Base-by-base conservation (phyloP, 2,329 filamentous ascomycete genomes). In the Pseudodiploospora longispora region DNA sequence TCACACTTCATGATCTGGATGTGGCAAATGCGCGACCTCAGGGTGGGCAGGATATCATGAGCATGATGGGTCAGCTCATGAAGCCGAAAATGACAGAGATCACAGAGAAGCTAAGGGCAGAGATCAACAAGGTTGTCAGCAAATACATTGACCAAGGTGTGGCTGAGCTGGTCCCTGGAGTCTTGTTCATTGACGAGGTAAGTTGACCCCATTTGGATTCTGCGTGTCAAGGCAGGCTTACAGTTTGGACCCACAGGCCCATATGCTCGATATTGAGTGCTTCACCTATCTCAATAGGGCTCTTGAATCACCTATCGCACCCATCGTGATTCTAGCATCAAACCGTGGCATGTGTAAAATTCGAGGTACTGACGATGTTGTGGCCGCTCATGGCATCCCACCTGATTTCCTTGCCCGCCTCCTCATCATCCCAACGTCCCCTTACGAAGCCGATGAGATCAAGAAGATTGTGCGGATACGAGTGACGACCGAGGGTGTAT, bases 31-130 rank as follows among this genome's bases (percentile, higher is more conserved):
- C 93, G 10, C 76, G 91, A 58, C 93, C 93, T 4, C 89, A 97
- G 71, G 93, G 93, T 42, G 93, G 93, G 37, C 93, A 98, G 73
- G 93, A 98, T 65, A 95, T 98, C 54, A 97, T 98, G 90, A 96
- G 90, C 72, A 97, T 98, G 93, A 97, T 98, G 91, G 93, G 93
- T 58, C 93, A 98, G 68, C 71, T 98, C 60, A 96, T 97, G 89
- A 97, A 97, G 77, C 93, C 93, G 50, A 94, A 94, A 74, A 96
- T 96, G 82, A 98, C 93, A 5, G 93, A 98, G 66, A 97, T 98
- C 60, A 98, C 93, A 30, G 93, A 98, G 68, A 98, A 98, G 73
- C 72, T 98, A 59, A 81, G 93, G 48, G 74, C 80, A 44, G 93
- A 98, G 71, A 97, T 98, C 72, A 96, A 98, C 79, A 97, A 97